phyloP scores from a whole-genome alignment of 306 rosid genomes.

The Oxytropis ochrocephala region DNA sequence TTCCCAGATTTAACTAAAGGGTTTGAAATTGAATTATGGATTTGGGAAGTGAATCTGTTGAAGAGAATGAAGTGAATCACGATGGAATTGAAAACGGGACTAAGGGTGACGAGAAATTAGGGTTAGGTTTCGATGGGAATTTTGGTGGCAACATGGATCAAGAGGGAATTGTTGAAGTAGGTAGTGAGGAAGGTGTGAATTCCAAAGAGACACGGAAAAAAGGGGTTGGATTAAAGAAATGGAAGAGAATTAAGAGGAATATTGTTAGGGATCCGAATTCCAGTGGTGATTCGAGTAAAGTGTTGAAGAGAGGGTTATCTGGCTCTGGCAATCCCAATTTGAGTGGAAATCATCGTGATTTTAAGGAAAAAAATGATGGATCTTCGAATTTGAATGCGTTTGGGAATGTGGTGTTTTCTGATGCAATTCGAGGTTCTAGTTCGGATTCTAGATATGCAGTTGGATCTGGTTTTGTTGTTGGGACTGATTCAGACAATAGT shows the following conservation, averaged over 20 bases:
- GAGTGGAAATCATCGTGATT: conserved; percentile 33
- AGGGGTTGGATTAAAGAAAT: conserved; percentile 34
- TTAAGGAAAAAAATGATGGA: conserved; percentile 51
- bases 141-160: conserved; percentile 18
- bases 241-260: conserved; percentile 36
- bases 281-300: conserved; percentile 40
- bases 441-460: conserved; percentile 58
- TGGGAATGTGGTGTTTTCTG: conserved; percentile 41
- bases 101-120: conserved; percentile 27
- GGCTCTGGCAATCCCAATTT: conserved; percentile 38
- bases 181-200: conserved; percentile 26
- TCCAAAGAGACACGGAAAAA: conserved; percentile 19
- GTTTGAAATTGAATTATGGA: conserved; percentile 48
- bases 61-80: conserved; percentile 46
- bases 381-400: conserved; percentile 28
- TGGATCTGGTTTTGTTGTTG: conserved; percentile 58
- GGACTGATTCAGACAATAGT: conserved; percentile 79
- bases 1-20: conserved; percentile 2
- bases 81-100: conserved; percentile 32
- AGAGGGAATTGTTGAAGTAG: conserved; percentile 12
- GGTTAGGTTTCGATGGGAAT: conserved; percentile 32
- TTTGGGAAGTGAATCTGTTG: conserved; percentile 61
- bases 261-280: conserved; percentile 40
- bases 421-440: conserved; percentile 45
- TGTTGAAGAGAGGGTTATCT: conserved; percentile 63